Evolutionary conservation across 225 moss, liverwort and hornwort species (phyloP).

Genomic region (Pleurozium schreberi): DNA sequence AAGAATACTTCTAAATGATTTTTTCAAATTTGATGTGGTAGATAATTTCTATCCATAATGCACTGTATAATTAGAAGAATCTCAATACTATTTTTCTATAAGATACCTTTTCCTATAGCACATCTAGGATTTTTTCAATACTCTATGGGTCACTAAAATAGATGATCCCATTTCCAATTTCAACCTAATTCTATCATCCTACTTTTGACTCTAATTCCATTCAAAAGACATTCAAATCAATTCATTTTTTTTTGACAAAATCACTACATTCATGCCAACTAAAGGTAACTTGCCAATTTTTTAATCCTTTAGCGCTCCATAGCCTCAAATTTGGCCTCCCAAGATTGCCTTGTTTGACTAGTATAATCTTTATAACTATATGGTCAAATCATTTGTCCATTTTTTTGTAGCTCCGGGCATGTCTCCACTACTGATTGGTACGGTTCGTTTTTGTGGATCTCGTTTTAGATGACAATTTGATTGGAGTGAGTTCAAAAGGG

Average conservation of each 20-base stretch:
- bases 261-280: neutral
- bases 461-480: no score
- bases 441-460: no score
- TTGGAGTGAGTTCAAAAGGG: no score
- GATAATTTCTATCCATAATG: neutral
- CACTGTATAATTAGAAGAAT: neutral
- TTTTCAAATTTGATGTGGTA: neutral
- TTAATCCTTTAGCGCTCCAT: no score
- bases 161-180: fast-evolving
- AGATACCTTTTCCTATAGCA: no score
- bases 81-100: no score
- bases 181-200: fast-evolving
- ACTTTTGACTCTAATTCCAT: neutral
- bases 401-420: no score
- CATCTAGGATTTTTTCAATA: neutral
- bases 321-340: no score
- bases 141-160: fast-evolving
- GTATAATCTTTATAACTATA: no score
- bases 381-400: no score
- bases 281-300: neutral
- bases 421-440: no score
- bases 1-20: neutral
- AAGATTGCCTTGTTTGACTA: no score
- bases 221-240: fast-evolving
- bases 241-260: neutral